A percentile compares a stretch with the other conserved stretches of the same genome.
Evolutionary conservation across 1,284 basidiomycete species (phyloP).

Genomic region (Ustilago bromivora): DNA sequence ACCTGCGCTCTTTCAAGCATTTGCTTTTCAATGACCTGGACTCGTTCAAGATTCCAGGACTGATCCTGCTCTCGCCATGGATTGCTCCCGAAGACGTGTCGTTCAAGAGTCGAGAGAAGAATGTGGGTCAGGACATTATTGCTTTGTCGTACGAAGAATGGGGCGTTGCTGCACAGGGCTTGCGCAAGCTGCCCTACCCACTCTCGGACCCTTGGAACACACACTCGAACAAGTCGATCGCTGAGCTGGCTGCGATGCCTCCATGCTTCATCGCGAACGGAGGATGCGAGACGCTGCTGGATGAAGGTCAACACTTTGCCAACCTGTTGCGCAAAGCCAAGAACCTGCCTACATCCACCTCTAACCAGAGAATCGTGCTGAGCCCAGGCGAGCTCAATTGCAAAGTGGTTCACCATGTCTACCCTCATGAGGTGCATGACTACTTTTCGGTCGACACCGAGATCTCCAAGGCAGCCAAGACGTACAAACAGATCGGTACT

Average conservation of each 20-base stretch:
- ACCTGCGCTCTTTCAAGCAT: slow-evolving; percentile 58
- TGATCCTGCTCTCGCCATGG: slow-evolving; percentile 61
- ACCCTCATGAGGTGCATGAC: slow-evolving; percentile 48
- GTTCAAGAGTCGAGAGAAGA: slow-evolving; percentile 48
- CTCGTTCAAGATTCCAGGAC: slow-evolving; percentile 40
- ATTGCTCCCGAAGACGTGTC: slow-evolving; percentile 42
- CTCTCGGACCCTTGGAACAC: slow-evolving; percentile 47
- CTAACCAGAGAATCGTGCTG: slow-evolving; percentile 32
- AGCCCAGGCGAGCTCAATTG: slow-evolving; percentile 47
- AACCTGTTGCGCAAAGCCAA: slow-evolving; percentile 56
- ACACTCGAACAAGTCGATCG: slow-evolving; percentile 42
- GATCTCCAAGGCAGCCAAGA: slow-evolving; percentile 34
- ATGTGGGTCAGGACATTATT: slow-evolving; percentile 58
- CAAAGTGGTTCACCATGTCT: slow-evolving; percentile 37
- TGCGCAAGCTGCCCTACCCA: slow-evolving; percentile 36
- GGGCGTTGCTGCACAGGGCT: slow-evolving; percentile 49
- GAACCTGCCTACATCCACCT: slow-evolving; percentile 45
- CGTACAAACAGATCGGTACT: slow-evolving; percentile 49
- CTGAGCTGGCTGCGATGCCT: slow-evolving; percentile 37
- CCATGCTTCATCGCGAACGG: slow-evolving; percentile 51
- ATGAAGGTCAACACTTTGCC: slow-evolving; percentile 51
- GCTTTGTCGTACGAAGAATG: slow-evolving; percentile 51
- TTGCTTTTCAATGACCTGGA: slow-evolving; percentile 32
- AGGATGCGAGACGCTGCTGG: slow-evolving; percentile 41
- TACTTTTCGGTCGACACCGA: slow-evolving; percentile 54